Base-by-base conservation (phyloP, 2,329 filamentous ascomycete species). In the Coleophoma cylindrospora region DNA sequence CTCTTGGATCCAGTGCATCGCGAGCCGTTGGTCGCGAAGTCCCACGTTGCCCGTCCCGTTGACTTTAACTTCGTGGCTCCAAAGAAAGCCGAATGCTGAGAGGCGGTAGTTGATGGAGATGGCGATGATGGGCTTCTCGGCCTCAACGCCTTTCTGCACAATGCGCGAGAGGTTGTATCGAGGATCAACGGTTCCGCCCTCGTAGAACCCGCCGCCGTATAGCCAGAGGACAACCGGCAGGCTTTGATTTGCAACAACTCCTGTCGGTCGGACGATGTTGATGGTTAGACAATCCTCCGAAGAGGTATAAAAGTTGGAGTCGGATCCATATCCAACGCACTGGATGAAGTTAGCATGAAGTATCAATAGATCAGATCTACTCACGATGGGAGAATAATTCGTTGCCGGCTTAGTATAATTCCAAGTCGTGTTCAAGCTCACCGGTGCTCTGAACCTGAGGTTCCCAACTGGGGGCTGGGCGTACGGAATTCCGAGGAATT, bases 221-320 rank as follows among this genome's bases (percentile, higher is more conserved):
- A 81, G 79, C 76, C 77, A 81, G 0, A 80, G 68, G 10, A 68
- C 69, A 11, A 81, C 73, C 75, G 79, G 11, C 79, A 66, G 27
- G 61, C 69, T 32, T 57, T 61, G 38, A 60, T 57, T 68, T 15
- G 61, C 57, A 17, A 2, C 3, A 53, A 66, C 59, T 5, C 73
- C 71, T 36, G 69, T 59, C 0, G 76, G 75, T 15, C 77, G 70
- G n/a, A 82, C 66, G 6, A 83, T 69, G 53, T 79, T 80, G 52
- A 81, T 64, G 43, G 74, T 77, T 10, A 81, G 66, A 51, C 78
- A 81, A 51, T 79, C 72, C 59, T 81, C 77, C 7, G 14, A n/a
- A 2, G 36, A 17, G 2, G 3, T 8, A 8, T 38, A 41, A 36
- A 33, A 37, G 27, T 19, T 33, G 40, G 14, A 38, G 17, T 38